These are phyloP conservation scores for Nicotiana obtusifolia DNA, from an alignment of 257 asterid genomes.

Conservation along the genomic window DNA sequence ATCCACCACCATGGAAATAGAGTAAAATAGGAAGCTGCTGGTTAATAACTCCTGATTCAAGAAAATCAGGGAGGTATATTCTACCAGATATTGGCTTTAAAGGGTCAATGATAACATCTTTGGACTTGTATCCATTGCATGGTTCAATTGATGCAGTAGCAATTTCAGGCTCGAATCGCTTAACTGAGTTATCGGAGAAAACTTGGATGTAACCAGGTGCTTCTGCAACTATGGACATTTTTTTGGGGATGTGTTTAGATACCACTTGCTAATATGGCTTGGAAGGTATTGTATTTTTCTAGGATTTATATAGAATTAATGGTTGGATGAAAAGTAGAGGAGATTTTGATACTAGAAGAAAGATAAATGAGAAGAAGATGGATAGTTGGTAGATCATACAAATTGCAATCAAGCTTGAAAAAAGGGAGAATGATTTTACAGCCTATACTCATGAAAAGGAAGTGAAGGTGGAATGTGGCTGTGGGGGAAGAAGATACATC, in stretches of 20 bases:
- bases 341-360: neutral
- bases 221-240: constrained; percentile 52
- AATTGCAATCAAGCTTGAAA: neutral
- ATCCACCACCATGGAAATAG: constrained; percentile 90
- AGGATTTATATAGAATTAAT: neutral
- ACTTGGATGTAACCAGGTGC: constrained; percentile 55
- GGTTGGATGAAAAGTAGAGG: neutral
- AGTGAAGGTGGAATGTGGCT: neutral
- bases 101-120: constrained; percentile 47
- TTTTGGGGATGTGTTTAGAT: neutral
- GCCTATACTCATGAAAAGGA: neutral
- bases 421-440: neutral
- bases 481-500: too few relatives aligned
- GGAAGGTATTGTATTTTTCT: neutral
- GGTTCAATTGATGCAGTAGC: constrained; percentile 25
- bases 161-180: constrained; percentile 35
- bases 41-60: constrained; percentile 1
- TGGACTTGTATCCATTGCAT: constrained; percentile 36
- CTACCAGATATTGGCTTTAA: constrained; percentile 49
- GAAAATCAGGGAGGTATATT: constrained; percentile 45
- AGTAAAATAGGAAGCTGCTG: constrained; percentile 39
- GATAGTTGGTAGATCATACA: constrained; percentile 31
- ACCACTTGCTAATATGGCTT: neutral
- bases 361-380: neutral
- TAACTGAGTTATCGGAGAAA: constrained; percentile 48